Evolutionary conservation across 306 rosid genomes (phyloP).

Genomic region (Trifolium repens): DNA sequence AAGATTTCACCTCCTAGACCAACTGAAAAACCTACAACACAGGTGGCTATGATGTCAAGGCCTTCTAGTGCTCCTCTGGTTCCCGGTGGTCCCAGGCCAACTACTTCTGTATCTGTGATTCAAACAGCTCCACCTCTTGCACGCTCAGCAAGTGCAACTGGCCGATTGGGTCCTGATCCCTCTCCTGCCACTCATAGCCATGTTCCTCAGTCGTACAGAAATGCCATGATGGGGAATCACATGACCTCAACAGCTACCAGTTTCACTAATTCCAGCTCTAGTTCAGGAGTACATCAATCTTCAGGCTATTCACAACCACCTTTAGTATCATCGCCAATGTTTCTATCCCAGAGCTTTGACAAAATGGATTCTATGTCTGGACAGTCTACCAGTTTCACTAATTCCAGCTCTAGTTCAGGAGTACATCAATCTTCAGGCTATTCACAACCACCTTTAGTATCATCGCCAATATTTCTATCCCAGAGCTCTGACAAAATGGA

Average conservation of each 20-base stretch:
- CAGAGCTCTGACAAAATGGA: conserved; percentile 66
- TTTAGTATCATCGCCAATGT: conserved; percentile 70
- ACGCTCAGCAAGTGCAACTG: conserved; percentile 88
- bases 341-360: conserved; percentile 64
- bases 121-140: conserved; percentile 79
- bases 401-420: conserved; percentile 59
- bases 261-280: conserved; percentile 56
- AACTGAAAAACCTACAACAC: conserved; percentile 61
- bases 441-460: conserved; percentile 68
- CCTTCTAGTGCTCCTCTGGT: conserved; percentile 91
- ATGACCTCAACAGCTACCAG: conserved; percentile 56
- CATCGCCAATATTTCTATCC: conserved; percentile 68
- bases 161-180: conserved; percentile 92
- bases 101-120: conserved; percentile 67
- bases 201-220: conserved; percentile 89
- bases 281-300: conserved; percentile 63
- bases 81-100: conserved; percentile 79
- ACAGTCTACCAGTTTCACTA: conserved; percentile 52
- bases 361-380: conserved; percentile 55
- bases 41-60: conserved; percentile 69
- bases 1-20: conserved; percentile 62
- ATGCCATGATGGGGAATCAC: conserved; percentile 86
- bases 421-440: conserved; percentile 60
- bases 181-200: conserved; percentile 75
- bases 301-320: conserved; percentile 65